Base-by-base conservation (phyloP, 805 yeast genomes). In the Ogataea pignaliae region DNA sequence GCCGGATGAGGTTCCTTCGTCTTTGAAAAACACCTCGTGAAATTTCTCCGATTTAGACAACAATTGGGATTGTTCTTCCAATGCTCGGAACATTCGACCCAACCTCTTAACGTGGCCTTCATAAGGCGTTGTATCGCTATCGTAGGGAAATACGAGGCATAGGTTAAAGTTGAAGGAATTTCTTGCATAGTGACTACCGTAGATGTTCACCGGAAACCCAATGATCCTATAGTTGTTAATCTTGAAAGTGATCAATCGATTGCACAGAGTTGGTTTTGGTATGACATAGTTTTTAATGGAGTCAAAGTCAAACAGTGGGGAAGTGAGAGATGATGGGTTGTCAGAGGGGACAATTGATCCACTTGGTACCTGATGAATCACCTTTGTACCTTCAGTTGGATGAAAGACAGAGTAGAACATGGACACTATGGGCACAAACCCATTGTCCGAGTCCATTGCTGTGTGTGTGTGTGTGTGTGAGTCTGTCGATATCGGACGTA, bases 351-450 rank as follows among this genome's bases (percentile, higher is more conserved):
- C 72, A 21, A 82, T 77, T 3, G 85, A 71, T 6, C 88, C 87
- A 34, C 81, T 79, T 2, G 99, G 99, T 0, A 88, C 95, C 61
- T 93, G 97, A 56, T 85, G 86, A 5, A 86, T 76, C 6, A 91
- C 90, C 64, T 89, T 88, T 0, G 98, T 84, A 1, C 99, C 99
- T 57, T 89, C 96, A 0, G 93, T 86, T 0, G 97, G 97, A 56
- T 93, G 97, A 65, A 93, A 93, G 0, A 87, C 88, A 0, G 97
- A 81, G 63, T 88, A 93, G 62, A 93, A 90, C 37, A 89, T 71
- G 2, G 97, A 93, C 45, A 79, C 73, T 14, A 93, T 88, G n/a
- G 95, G 96, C 7, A 83, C 85, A 59, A 90, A 89, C 16, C 96
- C 96, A 62, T 55, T 64, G 7, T 56, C 40, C 1, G 48, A 36